Evolutionary conservation across 2,329 filamentous ascomycete genomes (phyloP).

Genomic region (Cytospora piceae): DNA sequence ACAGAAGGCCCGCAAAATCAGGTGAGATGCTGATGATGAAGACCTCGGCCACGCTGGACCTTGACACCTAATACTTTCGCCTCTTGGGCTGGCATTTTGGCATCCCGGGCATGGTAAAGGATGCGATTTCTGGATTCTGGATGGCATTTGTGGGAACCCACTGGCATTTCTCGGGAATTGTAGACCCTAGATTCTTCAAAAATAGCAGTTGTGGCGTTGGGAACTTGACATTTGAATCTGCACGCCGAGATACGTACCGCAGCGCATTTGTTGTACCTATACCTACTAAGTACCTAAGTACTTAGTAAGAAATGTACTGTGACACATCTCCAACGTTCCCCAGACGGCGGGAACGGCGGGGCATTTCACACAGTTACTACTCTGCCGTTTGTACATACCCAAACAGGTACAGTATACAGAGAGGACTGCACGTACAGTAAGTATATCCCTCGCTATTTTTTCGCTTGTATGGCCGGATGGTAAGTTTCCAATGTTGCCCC

Average conservation of each 20-base stretch:
- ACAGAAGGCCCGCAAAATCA: neutral
- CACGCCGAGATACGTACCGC: too few species aligned
- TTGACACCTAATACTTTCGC: too few species aligned
- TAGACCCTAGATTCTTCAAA: too few species aligned
- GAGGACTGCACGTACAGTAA: too few species aligned
- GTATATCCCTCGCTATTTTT: too few species aligned
- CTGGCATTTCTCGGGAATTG: too few species aligned
- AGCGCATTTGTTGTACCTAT: too few species aligned
- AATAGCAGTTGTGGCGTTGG: neutral
- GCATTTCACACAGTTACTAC: neutral
- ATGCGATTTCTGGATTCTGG: neutral
- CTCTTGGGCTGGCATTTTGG: neutral
- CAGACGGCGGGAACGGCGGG: neutral
- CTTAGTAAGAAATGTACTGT: neutral
- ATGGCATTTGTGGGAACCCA: neutral
- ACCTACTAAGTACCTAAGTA: neutral
- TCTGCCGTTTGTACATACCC: neutral
- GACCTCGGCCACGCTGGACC: too few species aligned
- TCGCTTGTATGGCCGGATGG: too few species aligned
- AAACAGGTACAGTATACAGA: too few species aligned
- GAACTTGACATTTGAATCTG: neutral
- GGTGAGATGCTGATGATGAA: neutral
- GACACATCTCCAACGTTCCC: neutral
- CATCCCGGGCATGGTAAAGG: neutral
- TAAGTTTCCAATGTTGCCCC: too few species aligned